phyloP scores from a whole-genome alignment of 176 grass and related monocot genomes.

The Zizania latifolia region DNA sequence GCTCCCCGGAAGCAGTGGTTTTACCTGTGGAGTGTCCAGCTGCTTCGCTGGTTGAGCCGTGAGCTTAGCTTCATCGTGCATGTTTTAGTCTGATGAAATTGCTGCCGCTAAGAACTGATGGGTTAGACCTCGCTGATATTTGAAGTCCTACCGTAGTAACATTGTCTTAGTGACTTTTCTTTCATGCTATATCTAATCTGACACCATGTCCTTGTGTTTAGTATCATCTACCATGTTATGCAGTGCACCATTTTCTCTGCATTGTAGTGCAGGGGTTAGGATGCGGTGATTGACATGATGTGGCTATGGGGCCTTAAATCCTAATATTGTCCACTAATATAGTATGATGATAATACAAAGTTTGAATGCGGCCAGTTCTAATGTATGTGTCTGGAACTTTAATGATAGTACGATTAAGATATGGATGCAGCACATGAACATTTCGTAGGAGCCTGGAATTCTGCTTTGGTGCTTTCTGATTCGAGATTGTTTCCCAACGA shows the following conservation, averaged over 20 bases:
- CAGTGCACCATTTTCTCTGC: neutral
- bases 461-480: neutral
- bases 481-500: constrained; percentile 1
- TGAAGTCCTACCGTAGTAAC: neutral
- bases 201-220: neutral
- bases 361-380: too few relatives aligned
- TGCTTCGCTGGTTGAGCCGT: neutral
- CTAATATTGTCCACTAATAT: too few relatives aligned
- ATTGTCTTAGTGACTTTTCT: neutral
- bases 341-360: too few relatives aligned
- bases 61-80: neutral
- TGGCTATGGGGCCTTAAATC: neutral
- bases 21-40: too few relatives aligned
- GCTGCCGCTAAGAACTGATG: neutral
- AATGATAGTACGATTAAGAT: too few relatives aligned
- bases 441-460: neutral
- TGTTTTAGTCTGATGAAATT: neutral
- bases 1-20: neutral
- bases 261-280: neutral
- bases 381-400: too few relatives aligned
- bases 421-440: neutral
- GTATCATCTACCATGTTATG: neutral
- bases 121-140: too few relatives aligned
- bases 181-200: neutral
- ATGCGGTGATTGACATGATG: neutral